These are phyloP conservation scores for Pythium scleroteichum DNA, from an alignment of 352 stramenopile genomes.

Conservation along the genomic window DNA sequence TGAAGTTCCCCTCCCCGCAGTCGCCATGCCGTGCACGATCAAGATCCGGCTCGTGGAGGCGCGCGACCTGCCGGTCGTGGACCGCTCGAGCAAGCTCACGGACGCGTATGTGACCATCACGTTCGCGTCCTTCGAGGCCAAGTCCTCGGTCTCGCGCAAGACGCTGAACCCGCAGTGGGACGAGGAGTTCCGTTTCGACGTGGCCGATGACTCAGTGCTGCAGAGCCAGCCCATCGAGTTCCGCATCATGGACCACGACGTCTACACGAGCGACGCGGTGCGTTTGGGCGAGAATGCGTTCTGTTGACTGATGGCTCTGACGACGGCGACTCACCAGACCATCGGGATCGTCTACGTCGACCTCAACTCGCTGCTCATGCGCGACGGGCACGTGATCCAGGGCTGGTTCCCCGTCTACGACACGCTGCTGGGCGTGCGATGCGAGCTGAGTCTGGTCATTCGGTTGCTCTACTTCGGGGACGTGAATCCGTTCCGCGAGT, in stretches of 20 bases:
- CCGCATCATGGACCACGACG: slow-evolving; percentile 95
- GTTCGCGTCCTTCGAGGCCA: slow-evolving; percentile 86
- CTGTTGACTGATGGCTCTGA: neutral
- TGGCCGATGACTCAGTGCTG: slow-evolving; percentile 96
- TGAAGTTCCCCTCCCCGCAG: slow-evolving; percentile 17
- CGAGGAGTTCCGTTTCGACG: slow-evolving; percentile 98
- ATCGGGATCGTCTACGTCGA: slow-evolving; percentile 98
- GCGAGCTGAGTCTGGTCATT: slow-evolving; percentile 94
- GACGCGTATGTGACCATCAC: slow-evolving; percentile 89
- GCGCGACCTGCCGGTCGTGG: slow-evolving; percentile 85
- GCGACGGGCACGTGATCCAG: slow-evolving; percentile 89
- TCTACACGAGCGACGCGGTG: slow-evolving; percentile 91
- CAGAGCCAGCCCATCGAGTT: slow-evolving; percentile 99
- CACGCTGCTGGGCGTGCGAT: slow-evolving; percentile 94
- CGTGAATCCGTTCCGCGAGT: slow-evolving; percentile 97
- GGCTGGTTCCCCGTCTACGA: slow-evolving; percentile 99
- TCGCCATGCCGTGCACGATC: slow-evolving; percentile 88
- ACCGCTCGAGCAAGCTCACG: slow-evolving; percentile 79
- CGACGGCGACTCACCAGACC: slow-evolving; percentile 34
- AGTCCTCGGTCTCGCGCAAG: slow-evolving; percentile 91
- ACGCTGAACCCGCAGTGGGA: slow-evolving; percentile 96
- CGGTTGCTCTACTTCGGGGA: slow-evolving; percentile 97
- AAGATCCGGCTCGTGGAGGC: slow-evolving; percentile 91
- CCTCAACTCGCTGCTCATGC: slow-evolving; percentile 98
- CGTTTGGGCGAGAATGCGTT: neutral